A percentile compares a stretch with the other conserved stretches of the same genome.
These are phyloP conservation scores for Acanthamoeba pearcei DNA, from an alignment of 208 protist species.

Conservation along the genomic window DNA sequence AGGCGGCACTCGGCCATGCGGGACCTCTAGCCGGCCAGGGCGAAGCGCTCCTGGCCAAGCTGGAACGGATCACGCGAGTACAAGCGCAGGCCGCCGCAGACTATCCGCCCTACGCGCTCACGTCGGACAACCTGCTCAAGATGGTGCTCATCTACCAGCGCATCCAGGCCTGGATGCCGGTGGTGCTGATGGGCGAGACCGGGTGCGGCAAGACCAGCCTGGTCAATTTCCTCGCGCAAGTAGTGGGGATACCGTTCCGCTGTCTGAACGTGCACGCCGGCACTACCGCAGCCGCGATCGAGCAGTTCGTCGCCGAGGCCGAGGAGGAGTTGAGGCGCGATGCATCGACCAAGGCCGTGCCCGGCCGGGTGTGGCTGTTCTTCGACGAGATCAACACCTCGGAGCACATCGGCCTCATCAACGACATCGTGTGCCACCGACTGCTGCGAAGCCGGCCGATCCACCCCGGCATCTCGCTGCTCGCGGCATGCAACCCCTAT, in stretches of 20 bases:
- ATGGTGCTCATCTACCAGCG: slow-evolving; percentile 58
- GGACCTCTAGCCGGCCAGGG: background rate
- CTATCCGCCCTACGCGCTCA: slow-evolving; percentile 22
- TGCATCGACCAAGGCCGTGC: background rate
- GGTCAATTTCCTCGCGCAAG: slow-evolving; percentile 32
- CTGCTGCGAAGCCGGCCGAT: background rate
- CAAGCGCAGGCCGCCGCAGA: background rate
- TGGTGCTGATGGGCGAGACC: slow-evolving; percentile 74
- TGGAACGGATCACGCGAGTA: background rate
- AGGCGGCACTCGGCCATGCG: background rate
- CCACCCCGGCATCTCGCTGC: background rate
- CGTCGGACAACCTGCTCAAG: slow-evolving; percentile 73
- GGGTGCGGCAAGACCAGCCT: slow-evolving; percentile 71
- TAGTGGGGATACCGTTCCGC: background rate
- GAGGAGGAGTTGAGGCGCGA: background rate
- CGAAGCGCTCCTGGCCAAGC: background rate
- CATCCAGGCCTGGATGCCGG: slow-evolving; percentile 24
- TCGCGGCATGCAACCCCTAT: slow-evolving; percentile 72
- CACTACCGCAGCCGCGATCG: background rate
- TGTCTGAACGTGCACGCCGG: background rate
- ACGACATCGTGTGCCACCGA: slow-evolving; percentile 35
- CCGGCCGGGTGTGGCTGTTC: background rate
- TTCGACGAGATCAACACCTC: slow-evolving; percentile 75
- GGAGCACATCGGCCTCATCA: slow-evolving; percentile 17
- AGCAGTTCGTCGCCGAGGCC: background rate